Conservation (phyloP, 148 eudicot species). For the Pouteria glomerata region DNA sequence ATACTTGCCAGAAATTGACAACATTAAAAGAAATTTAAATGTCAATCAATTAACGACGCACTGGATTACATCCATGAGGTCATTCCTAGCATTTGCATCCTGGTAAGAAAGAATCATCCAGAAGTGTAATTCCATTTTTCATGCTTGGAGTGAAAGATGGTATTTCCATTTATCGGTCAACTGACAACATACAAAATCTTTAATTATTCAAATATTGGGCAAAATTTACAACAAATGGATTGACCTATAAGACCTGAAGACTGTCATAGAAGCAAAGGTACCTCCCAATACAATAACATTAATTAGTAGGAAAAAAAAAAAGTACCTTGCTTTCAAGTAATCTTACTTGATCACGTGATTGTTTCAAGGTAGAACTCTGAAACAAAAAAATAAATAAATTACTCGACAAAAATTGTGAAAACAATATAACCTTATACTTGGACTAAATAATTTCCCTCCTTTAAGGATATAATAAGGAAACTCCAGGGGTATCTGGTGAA, state of each 20-base stretch:
- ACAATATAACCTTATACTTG: background rate
- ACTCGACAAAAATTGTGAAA: background rate
- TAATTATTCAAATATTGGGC: background rate
- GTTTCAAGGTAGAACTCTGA: conserved; percentile 77
- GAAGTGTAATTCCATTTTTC: background rate
- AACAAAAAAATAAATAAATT: background rate
- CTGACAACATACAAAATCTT: background rate
- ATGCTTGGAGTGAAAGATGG: background rate
- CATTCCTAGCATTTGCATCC: background rate
- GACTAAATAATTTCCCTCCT: background rate
- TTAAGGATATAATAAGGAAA: background rate
- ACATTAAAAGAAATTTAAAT: background rate
- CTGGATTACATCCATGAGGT: background rate
- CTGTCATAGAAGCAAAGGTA: background rate
- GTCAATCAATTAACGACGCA: background rate
- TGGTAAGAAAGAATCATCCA: background rate
- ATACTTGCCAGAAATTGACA: background rate
- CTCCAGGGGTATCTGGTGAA: too few relatives aligned
- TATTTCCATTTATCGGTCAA: background rate
- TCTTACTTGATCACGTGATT: conserved; percentile 62
- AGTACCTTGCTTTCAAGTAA: conserved; percentile 74
- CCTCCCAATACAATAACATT: background rate
- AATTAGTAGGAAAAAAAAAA: background rate
- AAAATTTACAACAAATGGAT: background rate
- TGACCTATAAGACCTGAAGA: background rate